Percentiles rank a stretch among this genome's conserved stretches.
Conservation (phyloP, 225 moss, liverwort and hornwort species). For the Physcomitrium patens region DNA sequence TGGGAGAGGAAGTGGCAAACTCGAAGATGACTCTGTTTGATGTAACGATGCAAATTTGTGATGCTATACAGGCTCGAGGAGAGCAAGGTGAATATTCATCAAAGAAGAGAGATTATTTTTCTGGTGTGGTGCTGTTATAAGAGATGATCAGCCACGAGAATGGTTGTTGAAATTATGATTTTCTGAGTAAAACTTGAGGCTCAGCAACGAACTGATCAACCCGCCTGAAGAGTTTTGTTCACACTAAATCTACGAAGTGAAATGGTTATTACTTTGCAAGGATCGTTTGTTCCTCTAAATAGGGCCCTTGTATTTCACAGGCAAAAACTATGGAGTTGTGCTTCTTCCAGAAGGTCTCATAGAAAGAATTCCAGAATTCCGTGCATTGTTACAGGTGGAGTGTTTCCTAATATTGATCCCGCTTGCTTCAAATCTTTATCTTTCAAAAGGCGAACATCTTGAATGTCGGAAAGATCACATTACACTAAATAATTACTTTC, state of each 20-base stretch:
- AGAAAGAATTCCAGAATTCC: slow-evolving; percentile 94
- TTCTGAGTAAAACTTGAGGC: not conserved
- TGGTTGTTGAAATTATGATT: slow-evolving; percentile 15
- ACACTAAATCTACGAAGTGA: not conserved
- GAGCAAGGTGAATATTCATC: slow-evolving; percentile 56
- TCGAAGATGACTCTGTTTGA: slow-evolving; percentile 96
- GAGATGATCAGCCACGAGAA: not conserved
- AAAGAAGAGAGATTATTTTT: not conserved
- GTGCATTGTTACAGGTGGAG: slow-evolving; percentile 90
- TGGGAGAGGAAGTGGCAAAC: slow-evolving; percentile 91
- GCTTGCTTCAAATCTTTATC: not conserved
- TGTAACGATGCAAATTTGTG: slow-evolving; percentile 93
- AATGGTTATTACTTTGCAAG: not conserved
- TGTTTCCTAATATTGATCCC: not conserved
- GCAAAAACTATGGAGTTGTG: slow-evolving; percentile 89
- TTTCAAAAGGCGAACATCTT: not conserved
- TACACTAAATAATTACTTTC: no score
- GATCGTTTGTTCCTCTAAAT: slow-evolving; percentile 23
- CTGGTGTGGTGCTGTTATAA: slow-evolving; percentile 11
- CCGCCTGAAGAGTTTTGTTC: not conserved
- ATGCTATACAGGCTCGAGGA: slow-evolving; percentile 89
- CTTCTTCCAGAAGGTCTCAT: slow-evolving; percentile 98
- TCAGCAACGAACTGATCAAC: not conserved
- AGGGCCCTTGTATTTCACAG: slow-evolving; percentile 44
- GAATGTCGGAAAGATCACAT: not conserved